Percentiles rank a stretch among this genome's conserved stretches.
These are phyloP conservation scores for Clonostachys chloroleuca DNA, from an alignment of 2,329 filamentous ascomycete genomes.

Conservation along the genomic window DNA sequence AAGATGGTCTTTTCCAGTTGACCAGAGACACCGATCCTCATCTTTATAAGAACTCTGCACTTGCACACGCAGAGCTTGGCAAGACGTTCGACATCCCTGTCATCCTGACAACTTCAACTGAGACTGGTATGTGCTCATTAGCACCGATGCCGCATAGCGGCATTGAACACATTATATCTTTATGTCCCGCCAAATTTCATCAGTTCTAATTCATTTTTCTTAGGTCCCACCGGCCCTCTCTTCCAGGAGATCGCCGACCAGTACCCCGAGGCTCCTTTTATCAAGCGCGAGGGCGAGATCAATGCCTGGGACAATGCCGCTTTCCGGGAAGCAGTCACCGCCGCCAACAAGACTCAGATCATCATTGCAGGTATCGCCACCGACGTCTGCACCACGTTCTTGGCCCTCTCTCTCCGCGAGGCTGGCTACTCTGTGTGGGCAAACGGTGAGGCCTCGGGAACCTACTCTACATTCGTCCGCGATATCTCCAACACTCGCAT, in stretches of 20 bases:
- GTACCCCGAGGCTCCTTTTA: constrained; percentile 62
- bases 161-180: no score
- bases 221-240: constrained; percentile 66
- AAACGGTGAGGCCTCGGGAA: constrained; percentile 68
- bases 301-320: constrained; percentile 73
- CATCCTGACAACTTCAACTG: constrained; percentile 66
- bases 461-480: constrained; percentile 55
- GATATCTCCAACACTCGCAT: constrained; percentile 64
- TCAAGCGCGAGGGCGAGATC: constrained; percentile 67
- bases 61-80: constrained; percentile 63
- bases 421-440: constrained; percentile 72
- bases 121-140: constrained; percentile 31
- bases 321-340: constrained; percentile 61
- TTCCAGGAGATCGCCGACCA: constrained; percentile 64
- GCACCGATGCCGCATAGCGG: background rate
- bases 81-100: constrained; percentile 65
- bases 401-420: constrained; percentile 65
- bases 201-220: background rate
- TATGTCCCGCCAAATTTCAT: background rate
- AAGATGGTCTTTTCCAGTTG: constrained; percentile 25
- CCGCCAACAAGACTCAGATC: constrained; percentile 63
- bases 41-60: constrained; percentile 61
- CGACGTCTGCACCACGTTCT: constrained; percentile 72
- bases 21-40: constrained; percentile 64
- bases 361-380: constrained; percentile 71